Evolutionary conservation across 2,329 filamentous ascomycete genomes (phyloP).

Genomic region (Trichoderma pleuroti): DNA sequence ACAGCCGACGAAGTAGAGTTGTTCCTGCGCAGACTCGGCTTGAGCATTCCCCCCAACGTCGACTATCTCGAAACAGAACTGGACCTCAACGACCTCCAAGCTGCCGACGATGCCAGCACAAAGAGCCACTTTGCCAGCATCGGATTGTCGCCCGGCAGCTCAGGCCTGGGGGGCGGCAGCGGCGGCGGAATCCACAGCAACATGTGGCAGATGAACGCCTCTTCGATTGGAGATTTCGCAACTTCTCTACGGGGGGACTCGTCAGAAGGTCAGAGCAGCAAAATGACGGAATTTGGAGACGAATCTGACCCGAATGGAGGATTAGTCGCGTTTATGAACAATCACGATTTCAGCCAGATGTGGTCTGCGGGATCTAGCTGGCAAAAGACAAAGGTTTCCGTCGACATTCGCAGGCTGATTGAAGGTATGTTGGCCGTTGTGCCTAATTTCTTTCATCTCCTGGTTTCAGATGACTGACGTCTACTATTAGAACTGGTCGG

Average conservation of each 20-base stretch:
- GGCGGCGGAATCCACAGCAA: neutral
- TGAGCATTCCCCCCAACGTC: constrained; percentile 57
- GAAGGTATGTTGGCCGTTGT: constrained; percentile 29
- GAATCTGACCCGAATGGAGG: neutral
- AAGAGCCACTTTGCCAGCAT: constrained; percentile 1
- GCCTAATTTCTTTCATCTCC: neutral
- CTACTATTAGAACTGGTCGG: constrained; percentile 34
- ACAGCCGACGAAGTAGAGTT: constrained; percentile 73
- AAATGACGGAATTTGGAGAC: neutral
- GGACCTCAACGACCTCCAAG: constrained; percentile 40
- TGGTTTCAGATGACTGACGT: neutral
- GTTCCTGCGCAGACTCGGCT: constrained; percentile 63
- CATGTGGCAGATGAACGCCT: neutral
- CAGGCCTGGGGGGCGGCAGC: neutral
- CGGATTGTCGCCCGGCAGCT: neutral
- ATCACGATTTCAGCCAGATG: constrained; percentile 6
- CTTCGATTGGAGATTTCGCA: neutral
- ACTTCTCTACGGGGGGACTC: neutral
- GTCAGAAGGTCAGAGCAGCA: neutral
- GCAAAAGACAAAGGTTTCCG: constrained; percentile 32
- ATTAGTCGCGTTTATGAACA: constrained; percentile 1
- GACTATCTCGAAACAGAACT: constrained; percentile 61
- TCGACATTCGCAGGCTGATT: constrained; percentile 35
- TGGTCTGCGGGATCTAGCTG: constrained; percentile 21
- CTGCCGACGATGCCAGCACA: neutral